Percentiles rank a stretch among this genome's conserved stretches.
These are phyloP conservation scores for Backusella tarrabulga DNA, from an alignment of 192 early-diverging fungal genomes.

Conservation along the genomic window DNA sequence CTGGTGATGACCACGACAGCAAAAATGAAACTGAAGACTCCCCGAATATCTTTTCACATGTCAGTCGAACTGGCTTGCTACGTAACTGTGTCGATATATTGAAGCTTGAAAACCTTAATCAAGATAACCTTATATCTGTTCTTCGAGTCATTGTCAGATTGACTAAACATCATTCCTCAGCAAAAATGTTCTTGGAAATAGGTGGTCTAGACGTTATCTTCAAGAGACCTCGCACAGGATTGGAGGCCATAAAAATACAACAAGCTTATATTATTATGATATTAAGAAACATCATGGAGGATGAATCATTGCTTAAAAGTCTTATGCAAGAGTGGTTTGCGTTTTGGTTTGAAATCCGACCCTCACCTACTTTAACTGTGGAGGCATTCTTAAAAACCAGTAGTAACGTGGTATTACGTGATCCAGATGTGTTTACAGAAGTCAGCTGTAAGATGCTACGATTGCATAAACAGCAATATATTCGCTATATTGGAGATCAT, in stretches of 20 bases:
- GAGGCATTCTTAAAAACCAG: slow-evolving; percentile 66
- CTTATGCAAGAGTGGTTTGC: slow-evolving; percentile 74
- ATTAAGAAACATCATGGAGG: slow-evolving; percentile 84
- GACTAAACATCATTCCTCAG: slow-evolving; percentile 64
- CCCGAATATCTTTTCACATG: neutral
- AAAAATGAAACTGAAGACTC: slow-evolving; percentile 10
- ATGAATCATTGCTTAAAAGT: slow-evolving; percentile 51
- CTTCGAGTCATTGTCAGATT: slow-evolving; percentile 79
- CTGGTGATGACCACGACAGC: slow-evolving; percentile 22
- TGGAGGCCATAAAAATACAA: slow-evolving; percentile 74
- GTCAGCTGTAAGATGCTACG: slow-evolving; percentile 59
- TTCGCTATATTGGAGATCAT: slow-evolving; percentile 45
- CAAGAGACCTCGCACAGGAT: slow-evolving; percentile 47
- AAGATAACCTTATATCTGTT: slow-evolving; percentile 58
- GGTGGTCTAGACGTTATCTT: slow-evolving; percentile 67
- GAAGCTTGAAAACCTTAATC: slow-evolving; percentile 37
- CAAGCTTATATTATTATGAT: slow-evolving; percentile 80
- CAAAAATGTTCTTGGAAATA: slow-evolving; percentile 62
- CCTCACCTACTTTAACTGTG: slow-evolving; percentile 61
- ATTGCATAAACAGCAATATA: slow-evolving; percentile 45
- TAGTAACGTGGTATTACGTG: slow-evolving; percentile 63
- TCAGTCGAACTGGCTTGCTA: slow-evolving; percentile 26
- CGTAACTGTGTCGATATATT: slow-evolving; percentile 39
- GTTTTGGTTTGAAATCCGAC: slow-evolving; percentile 68
- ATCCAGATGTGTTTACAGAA: slow-evolving; percentile 63